Evolutionary conservation across 2,329 filamentous ascomycete genomes (phyloP).

Genomic region (Rhytidhysteron rufulum): DNA sequence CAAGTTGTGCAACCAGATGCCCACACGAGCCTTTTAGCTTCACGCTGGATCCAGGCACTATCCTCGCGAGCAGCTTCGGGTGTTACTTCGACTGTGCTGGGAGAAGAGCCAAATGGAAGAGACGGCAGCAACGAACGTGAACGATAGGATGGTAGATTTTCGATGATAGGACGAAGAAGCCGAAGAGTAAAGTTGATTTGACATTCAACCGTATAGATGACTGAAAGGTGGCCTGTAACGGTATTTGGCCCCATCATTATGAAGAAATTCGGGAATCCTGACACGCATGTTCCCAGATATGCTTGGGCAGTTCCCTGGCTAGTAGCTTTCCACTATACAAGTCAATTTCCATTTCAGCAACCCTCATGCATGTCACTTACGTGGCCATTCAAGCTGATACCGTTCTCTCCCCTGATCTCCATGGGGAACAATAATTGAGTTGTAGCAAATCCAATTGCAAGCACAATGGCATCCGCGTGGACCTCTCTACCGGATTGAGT

Average conservation of each 20-base stretch:
- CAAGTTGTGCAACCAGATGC: slow-evolving; percentile 50
- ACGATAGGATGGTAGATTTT: slow-evolving; percentile 23
- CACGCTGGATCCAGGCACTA: slow-evolving; percentile 37
- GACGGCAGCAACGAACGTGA: slow-evolving; percentile 21
- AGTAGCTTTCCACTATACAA: slow-evolving; percentile 34
- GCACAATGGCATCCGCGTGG: slow-evolving; percentile 45
- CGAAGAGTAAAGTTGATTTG: slow-evolving; percentile 48
- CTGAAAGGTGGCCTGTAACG: slow-evolving; percentile 47
- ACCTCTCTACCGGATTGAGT: slow-evolving; percentile 37
- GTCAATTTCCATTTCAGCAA: neutral
- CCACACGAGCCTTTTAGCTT: slow-evolving; percentile 46
- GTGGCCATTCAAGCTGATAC: slow-evolving; percentile 37
- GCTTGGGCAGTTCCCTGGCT: slow-evolving; percentile 38
- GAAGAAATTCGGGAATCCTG: slow-evolving; percentile 48
- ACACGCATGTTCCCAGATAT: slow-evolving; percentile 49
- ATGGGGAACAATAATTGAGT: slow-evolving; percentile 46
- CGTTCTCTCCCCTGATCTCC: slow-evolving; percentile 43
- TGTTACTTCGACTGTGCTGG: slow-evolving; percentile 35
- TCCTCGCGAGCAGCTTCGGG: slow-evolving; percentile 33
- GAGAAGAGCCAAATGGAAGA: slow-evolving; percentile 13
- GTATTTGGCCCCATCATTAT: slow-evolving; percentile 45
- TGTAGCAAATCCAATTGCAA: slow-evolving; percentile 50
- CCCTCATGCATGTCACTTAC: slow-evolving; percentile 14
- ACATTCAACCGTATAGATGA: slow-evolving; percentile 51
- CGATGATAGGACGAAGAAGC: slow-evolving; percentile 41